Base-by-base conservation (phyloP, 345 rosid genomes). In the Populus alba region DNA sequence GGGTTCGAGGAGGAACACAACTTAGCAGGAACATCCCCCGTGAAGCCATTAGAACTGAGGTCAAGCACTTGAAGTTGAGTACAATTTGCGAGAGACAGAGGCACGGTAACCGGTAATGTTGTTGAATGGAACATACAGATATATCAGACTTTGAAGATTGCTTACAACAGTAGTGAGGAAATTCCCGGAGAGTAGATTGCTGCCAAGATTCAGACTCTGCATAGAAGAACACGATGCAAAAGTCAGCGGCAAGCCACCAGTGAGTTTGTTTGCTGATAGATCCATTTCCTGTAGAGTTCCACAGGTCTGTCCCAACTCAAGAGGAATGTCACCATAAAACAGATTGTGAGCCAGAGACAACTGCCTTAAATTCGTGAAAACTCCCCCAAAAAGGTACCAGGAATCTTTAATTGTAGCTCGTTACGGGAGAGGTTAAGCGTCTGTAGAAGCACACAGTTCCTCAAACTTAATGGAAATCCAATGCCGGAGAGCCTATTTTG, bases 61-160 rank as follows among this genome's bases (percentile, higher is more conserved):
- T 95, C 98, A 33, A 95, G 92, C 77, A 89, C 94, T 79, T 85
- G 89, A 61, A 95, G 97, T 73, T 80, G 87, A 37, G 90, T 79
- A 75, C 88, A 87, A 67, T 90, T 87, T 18, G 83, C 78, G 69
- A 95, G 89, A 15, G 97, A 82, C 12, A 75, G 66, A 1, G 98
- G 98, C 79, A 95, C 87, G 35, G 80, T 57, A 78, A 78, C 98
- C 98, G 12, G 90, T 81, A 31, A 95, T 80, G 78, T 95, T 93
- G 90, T 95, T 95, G 88, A 89, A 89, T 37, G 98, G 90, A 18
- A 84, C 88, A 75, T 86, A 87, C 1, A 93, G 90, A 77, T 75
- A 82, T 11, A 76, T 81, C 81, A 95, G 83, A 76, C 83, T 87
- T 1, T 87, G 71, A 69, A 95, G 79, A 61, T 84, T 87, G 74